Percentiles rank a stretch among this genome's conserved stretches.
Evolutionary conservation across 169 alveolate species (phyloP).

Genomic region (Plasmodium billcollinsi): DNA sequence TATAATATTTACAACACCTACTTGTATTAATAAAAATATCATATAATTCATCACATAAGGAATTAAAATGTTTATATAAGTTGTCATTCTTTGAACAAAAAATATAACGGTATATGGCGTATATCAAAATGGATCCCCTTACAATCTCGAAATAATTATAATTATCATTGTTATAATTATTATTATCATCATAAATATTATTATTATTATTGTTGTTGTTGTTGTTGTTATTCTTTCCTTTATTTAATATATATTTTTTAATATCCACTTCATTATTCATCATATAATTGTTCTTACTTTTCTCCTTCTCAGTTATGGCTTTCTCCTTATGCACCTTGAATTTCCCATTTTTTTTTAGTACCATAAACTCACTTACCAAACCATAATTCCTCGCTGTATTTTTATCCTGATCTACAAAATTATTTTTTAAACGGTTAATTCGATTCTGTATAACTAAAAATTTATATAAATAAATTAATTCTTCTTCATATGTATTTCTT

Average conservation of each 20-base stretch:
- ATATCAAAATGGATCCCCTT: slow-evolving; percentile 33
- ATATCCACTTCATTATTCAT: not conserved
- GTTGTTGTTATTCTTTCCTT: not conserved
- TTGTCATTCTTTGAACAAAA: slow-evolving; percentile 18
- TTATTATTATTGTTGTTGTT: not conserved
- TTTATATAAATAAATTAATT: slow-evolving; percentile 33
- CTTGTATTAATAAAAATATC: slow-evolving; percentile 25
- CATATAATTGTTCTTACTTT: not conserved
- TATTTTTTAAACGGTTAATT: not conserved
- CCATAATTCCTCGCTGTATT: slow-evolving; percentile 5
- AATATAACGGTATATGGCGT: slow-evolving; percentile 25
- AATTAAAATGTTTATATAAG: slow-evolving; percentile 14
- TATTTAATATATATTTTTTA: not conserved
- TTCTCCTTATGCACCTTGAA: slow-evolving; percentile 17
- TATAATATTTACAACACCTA: slow-evolving; percentile 17
- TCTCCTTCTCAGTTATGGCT: slow-evolving; percentile 4
- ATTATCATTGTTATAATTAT: not conserved
- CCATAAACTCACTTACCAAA: slow-evolving; percentile 23
- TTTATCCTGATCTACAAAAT: not conserved
- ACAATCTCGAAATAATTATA: slow-evolving; percentile 22
- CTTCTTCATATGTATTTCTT: slow-evolving; percentile 11
- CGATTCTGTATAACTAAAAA: slow-evolving; percentile 3
- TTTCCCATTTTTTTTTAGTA: slow-evolving; percentile 42
- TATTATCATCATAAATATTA: not conserved
- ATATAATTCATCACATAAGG: slow-evolving; percentile 38